Base-by-base conservation (phyloP, 805 yeast species). In the Nakazawaea wyomingensis region DNA sequence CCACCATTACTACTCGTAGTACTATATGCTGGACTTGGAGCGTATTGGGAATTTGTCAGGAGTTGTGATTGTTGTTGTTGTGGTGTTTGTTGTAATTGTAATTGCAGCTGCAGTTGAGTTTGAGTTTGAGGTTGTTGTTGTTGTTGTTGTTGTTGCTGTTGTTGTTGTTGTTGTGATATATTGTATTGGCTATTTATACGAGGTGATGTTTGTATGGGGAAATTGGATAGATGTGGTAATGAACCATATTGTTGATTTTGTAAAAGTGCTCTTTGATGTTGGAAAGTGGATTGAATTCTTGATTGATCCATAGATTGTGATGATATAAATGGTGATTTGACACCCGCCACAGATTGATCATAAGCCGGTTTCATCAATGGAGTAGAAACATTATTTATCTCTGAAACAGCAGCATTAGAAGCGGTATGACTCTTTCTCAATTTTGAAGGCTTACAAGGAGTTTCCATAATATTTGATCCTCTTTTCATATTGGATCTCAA, bases 1-100 rank as follows among this genome's bases (percentile, higher is more conserved):
- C 52, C 50, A 48, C 34, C 50, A 44, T 44, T 43, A 37, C 45
- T 30, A 29, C 45, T 47, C 19, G 46, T 53, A 54, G 22, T 48
- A 22, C 43, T 38, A 34, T 48, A 47, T 20, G 51, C 49, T 11
- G 53, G 50, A 35, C 51, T 44, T 11, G 52, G 39, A 0, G 51
- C 49, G 11, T 47, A 37, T n/a, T 34, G 32, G 33, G 24, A 19
- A 26, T 29, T 29, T n/a, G 32, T 29, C 32, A 29, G 41, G 22
- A 41, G 29, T 29, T 43, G 38, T 22, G 39, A 27, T 24, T 47
- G 37, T 26, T 43, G 45, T 26, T 43, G 45, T 24, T 45, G 47
- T 29, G 43, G 40, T 24, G 47, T 29, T 11, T 29, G 32, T 29
- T 11, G 8, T 11, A 29, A n/a, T 29, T 29, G 11, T 29, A 24